Evolutionary conservation across 2,329 filamentous ascomycete species (phyloP), one percentile per base, ranked within the genome.

Genomic region (Fusarium sp.): DNA sequence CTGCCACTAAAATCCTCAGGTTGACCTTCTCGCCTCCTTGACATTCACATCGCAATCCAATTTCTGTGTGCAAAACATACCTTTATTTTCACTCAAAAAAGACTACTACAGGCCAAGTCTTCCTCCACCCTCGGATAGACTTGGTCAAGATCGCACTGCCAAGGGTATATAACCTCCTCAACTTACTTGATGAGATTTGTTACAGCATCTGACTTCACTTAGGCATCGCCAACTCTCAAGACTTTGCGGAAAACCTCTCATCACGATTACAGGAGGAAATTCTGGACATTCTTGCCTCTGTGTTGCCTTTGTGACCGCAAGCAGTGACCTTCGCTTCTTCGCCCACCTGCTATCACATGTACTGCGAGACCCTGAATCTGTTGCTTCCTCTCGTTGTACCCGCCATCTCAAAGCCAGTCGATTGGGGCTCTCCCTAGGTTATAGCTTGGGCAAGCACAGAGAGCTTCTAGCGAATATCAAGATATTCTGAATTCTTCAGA

Each of bases 311-410:
- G 55, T 48, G 54, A 63, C 37, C 53, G 59, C 55, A 57, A 62
- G 57, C 60, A 47, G 58, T 55, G 61, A 53, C 54, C 23, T 60
- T 73, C 63, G 59, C 62, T 69, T 72, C 69, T 65, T 66, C 68
- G 45, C 43, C 65, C 62, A 43, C 65, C 68, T 69, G 50, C 63
- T 66, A 55, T 59, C 54, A 59, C 63, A 60, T 68, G 60, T 56
- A 65, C 70, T 45, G 66, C 63, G 57, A 48, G 50, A 54, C 32
- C 55, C 48, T 55, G 60, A 63, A 37, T 54, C 57, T 62, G 59
- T 69, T 68, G 69, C 62, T 66, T 61, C 61, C 58, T 51, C 68
- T 64, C 47, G 59, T 68, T 53, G 51, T 59, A 65, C 55, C 63
- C 37, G 58, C 59, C 55, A 56, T 66, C 62, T 47, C 53, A 32